Conservation (phyloP, 345 rosid species). For the Limnanthes douglasii region DNA sequence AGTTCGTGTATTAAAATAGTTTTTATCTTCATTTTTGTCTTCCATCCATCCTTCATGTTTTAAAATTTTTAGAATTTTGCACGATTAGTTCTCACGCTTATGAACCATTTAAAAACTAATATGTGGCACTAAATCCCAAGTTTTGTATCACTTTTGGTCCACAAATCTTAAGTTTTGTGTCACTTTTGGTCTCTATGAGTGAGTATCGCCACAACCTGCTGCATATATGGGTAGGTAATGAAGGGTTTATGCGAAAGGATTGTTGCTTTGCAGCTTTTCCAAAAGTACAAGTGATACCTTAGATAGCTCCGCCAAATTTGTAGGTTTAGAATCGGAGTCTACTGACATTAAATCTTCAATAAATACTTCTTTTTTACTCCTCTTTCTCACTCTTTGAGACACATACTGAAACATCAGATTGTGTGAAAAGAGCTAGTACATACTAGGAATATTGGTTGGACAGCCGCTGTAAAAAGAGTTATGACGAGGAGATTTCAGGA, state of each 20-base stretch:
- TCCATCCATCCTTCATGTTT: no score
- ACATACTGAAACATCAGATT: conserved; percentile 25
- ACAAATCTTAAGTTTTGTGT: no score
- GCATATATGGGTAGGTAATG: conserved; percentile 41
- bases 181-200: conserved; percentile 14
- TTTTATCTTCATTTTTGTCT: no score
- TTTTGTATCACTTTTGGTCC: no score
- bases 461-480: conserved; percentile 48
- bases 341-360: conserved; percentile 24
- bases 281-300: conserved; percentile 18
- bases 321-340: conserved; percentile 34
- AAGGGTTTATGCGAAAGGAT: conserved; percentile 52
- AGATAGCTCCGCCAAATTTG: conserved; percentile 24
- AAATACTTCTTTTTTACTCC: conserved; percentile 32
- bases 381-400: conserved; percentile 52
- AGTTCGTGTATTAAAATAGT: no score
- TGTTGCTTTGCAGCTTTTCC: conserved; percentile 30
- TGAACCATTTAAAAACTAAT: no score
- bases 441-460: conserved; percentile 46
- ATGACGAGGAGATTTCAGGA: conserved; percentile 83
- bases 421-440: conserved; percentile 26
- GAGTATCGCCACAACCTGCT: conserved; percentile 7
- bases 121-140: no score
- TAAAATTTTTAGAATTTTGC: no score
- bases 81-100: no score